A percentile compares a stretch with the other conserved stretches of the same genome.
Conservation (phyloP, 495 filamentous ascomycete species). For the Daldinia grandis region DNA sequence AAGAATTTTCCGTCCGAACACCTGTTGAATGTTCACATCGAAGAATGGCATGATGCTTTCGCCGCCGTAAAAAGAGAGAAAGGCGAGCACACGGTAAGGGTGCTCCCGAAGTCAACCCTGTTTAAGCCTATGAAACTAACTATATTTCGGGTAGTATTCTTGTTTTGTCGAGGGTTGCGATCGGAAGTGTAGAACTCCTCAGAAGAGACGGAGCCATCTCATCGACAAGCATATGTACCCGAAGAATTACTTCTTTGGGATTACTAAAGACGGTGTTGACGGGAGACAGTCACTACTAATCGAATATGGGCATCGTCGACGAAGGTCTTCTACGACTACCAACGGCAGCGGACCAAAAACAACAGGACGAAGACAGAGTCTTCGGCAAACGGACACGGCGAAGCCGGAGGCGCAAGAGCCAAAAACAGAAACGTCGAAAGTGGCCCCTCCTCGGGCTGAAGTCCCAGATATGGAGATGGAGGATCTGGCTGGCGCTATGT, state of each 20-base stretch:
- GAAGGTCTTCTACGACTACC: constrained; percentile 53
- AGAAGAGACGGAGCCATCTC: constrained; percentile 85
- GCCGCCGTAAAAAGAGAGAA: constrained; percentile 71
- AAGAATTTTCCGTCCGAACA: constrained; percentile 78
- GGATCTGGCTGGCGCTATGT: constrained; percentile 80
- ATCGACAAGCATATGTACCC: constrained; percentile 97
- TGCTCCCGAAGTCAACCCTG: background rate
- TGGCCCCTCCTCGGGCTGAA: constrained; percentile 16
- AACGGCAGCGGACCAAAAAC: constrained; percentile 38
- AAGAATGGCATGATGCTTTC: constrained; percentile 90
- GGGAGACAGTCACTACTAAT: constrained; percentile 78
- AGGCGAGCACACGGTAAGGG: constrained; percentile 87
- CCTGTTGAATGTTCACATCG: constrained; percentile 84
- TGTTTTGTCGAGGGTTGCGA: constrained; percentile 94
- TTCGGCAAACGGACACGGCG: constrained; percentile 30
- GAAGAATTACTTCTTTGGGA: constrained; percentile 86
- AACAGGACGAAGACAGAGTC: constrained; percentile 39
- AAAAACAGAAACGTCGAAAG: constrained; percentile 6
- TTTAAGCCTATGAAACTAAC: constrained; percentile 10
- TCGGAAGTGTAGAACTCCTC: constrained; percentile 79
- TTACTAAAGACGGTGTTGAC: constrained; percentile 90
- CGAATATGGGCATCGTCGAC: constrained; percentile 62
- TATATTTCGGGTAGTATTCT: constrained; percentile 64
- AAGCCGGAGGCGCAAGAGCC: constrained; percentile 18
- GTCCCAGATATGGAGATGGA: constrained; percentile 69